Evolutionary conservation across 495 filamentous ascomycete species (phyloP).

Genomic region (Penicillium waksmanii): DNA sequence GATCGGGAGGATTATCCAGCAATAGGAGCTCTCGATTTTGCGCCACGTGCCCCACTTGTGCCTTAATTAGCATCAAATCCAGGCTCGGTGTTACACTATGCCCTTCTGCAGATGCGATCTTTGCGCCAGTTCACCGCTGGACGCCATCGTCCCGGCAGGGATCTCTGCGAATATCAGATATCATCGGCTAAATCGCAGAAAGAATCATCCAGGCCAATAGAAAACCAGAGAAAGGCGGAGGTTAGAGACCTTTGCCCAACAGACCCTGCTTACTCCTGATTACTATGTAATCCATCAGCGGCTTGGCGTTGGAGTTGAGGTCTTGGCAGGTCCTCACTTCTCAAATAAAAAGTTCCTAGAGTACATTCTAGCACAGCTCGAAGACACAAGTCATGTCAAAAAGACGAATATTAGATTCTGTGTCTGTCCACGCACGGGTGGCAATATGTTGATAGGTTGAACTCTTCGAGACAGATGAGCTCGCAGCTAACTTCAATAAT

Average conservation of each 20-base stretch:
- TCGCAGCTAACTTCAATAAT: too few relatives aligned
- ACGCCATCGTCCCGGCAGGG: background rate
- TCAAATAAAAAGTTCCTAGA: too few relatives aligned
- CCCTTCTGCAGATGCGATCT: background rate
- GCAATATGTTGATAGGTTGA: too few relatives aligned
- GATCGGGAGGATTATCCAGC: conserved; percentile 7
- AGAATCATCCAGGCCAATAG: background rate
- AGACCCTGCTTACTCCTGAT: background rate
- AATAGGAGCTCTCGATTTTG: background rate
- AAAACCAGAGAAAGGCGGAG: background rate
- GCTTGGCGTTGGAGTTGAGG: background rate
- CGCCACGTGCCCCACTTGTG: background rate
- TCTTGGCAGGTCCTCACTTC: background rate
- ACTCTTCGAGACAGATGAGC: too few relatives aligned
- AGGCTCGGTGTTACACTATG: background rate
- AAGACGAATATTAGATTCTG: too few relatives aligned
- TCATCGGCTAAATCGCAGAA: background rate
- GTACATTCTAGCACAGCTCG: too few relatives aligned
- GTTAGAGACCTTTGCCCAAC: background rate
- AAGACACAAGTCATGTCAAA: too few relatives aligned
- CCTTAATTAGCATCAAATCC: conserved; percentile 4
- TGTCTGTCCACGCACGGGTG: too few relatives aligned
- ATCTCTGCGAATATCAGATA: background rate
- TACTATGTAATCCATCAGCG: background rate
- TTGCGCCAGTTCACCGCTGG: conserved; percentile 1